A percentile compares a stretch with the other conserved stretches of the same genome.
phyloP scores from a whole-genome alignment of 129 eudicot species.

The Centella asiatica region DNA sequence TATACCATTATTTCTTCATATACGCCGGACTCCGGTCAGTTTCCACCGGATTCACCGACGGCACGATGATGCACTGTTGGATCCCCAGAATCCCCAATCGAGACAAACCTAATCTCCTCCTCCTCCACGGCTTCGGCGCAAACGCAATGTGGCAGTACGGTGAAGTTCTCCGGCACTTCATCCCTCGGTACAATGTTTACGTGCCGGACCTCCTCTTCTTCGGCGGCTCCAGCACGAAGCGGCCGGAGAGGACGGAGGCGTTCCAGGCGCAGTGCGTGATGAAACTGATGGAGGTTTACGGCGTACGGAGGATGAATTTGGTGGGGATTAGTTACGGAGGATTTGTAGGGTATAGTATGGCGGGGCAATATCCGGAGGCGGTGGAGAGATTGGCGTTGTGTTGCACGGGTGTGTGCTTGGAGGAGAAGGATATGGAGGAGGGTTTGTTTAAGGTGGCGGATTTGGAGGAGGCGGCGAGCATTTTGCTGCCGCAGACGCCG shows the following conservation, averaged over 20 bases:
- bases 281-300: constrained; percentile 51
- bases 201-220: constrained; percentile 83
- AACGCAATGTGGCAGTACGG: constrained; percentile 84
- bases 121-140: constrained; percentile 84
- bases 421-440: constrained; percentile 58
- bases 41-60: constrained; percentile 60
- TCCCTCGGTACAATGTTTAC: constrained; percentile 60
- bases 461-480: constrained; percentile 61
- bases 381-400: constrained; percentile 77
- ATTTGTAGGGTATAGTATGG: constrained; percentile 76
- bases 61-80: constrained; percentile 82
- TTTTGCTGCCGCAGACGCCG: constrained; percentile 69
- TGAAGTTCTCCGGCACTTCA: constrained; percentile 29
- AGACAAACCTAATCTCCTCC: constrained; percentile 48
- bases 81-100: constrained; percentile 45
- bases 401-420: constrained; percentile 78
- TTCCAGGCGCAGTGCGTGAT: constrained; percentile 83
- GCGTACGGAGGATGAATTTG: constrained; percentile 39
- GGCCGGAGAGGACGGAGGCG: constrained; percentile 57
- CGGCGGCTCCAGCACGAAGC: constrained; percentile 63
- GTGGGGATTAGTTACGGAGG: constrained; percentile 93
- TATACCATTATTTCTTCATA: constrained; percentile 33
- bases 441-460: constrained; percentile 67
- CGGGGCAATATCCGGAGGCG: constrained; percentile 43
- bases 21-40: constrained; percentile 58